These are phyloP conservation scores for Podospora appendiculata DNA, from an alignment of 495 filamentous ascomycete species.

Conservation along the genomic window DNA sequence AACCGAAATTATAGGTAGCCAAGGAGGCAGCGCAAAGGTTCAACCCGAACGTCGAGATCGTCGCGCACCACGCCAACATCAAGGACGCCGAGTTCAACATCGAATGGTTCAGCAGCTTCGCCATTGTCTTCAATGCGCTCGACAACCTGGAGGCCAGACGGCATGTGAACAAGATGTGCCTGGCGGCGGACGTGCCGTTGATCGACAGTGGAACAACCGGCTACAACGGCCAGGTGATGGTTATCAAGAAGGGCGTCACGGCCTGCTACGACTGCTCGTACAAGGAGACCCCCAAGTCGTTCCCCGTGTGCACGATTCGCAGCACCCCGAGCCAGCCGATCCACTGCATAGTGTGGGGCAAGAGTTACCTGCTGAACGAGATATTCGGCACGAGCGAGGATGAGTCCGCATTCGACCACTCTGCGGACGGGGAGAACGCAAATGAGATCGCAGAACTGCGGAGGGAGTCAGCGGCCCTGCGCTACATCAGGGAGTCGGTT, in stretches of 20 bases:
- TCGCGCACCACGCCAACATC: constrained; percentile 91
- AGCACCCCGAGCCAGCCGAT: constrained; percentile 93
- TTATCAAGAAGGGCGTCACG: constrained; percentile 87
- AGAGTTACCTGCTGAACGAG: constrained; percentile 91
- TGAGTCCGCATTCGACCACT: constrained; percentile 65
- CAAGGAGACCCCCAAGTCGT: constrained; percentile 83
- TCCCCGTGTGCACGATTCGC: constrained; percentile 93
- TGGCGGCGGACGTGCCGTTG: constrained; percentile 82
- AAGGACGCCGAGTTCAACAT: constrained; percentile 89
- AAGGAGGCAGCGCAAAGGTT: constrained; percentile 89
- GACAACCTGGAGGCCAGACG: constrained; percentile 92
- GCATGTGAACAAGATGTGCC: constrained; percentile 96
- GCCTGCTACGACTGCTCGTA: constrained; percentile 94
- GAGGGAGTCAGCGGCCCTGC: constrained; percentile 73
- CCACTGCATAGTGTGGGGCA: constrained; percentile 99
- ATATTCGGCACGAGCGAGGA: constrained; percentile 91
- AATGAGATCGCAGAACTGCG: constrained; percentile 80
- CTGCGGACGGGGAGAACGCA: constrained; percentile 76
- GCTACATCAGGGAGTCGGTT: constrained; percentile 74
- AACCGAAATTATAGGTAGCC: constrained; percentile 52
- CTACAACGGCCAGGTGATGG: constrained; percentile 96
- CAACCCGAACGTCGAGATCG: constrained; percentile 81
- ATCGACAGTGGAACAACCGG: constrained; percentile 97
- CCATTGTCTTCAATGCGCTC: constrained; percentile 89
- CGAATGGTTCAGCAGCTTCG: constrained; percentile 79